These are phyloP conservation scores for Penicillium carneum DNA, from an alignment of 2,329 filamentous ascomycete species.

Conservation along the genomic window DNA sequence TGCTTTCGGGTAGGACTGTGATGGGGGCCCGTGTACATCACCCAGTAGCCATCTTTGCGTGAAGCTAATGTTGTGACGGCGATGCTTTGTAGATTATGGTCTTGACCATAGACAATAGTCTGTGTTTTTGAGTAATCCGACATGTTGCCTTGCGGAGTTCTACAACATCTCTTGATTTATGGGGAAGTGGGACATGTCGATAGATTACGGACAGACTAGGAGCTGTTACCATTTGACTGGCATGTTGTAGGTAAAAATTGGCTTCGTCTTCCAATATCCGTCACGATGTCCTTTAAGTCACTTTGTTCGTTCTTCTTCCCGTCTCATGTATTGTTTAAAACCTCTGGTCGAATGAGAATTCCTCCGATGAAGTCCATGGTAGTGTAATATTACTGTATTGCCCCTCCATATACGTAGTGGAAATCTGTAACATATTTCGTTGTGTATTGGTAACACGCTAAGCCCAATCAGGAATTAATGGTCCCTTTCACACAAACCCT, in stretches of 20 bases:
- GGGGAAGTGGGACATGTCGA: slow-evolving; percentile 20
- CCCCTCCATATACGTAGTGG: slow-evolving; percentile 19
- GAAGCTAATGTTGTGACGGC: slow-evolving; percentile 38
- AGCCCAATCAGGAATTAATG: slow-evolving; percentile 33
- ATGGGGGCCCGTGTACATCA: slow-evolving; percentile 45
- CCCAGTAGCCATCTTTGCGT: slow-evolving; percentile 45
- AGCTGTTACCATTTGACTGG: too few species aligned
- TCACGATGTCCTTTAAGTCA: not conserved
- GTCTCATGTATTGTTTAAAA: not conserved
- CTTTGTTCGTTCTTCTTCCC: not conserved
- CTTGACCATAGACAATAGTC: slow-evolving; percentile 39
- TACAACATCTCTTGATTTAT: slow-evolving; percentile 5
- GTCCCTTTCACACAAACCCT: slow-evolving; percentile 39
- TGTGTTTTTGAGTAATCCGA: slow-evolving; percentile 29
- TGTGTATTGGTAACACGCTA: slow-evolving; percentile 29
- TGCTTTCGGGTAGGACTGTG: not conserved
- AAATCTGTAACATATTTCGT: not conserved
- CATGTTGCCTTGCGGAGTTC: slow-evolving; percentile 35
- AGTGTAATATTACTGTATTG: slow-evolving; percentile 31
- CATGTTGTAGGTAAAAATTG: too few species aligned
- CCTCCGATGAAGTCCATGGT: not conserved
- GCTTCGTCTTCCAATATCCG: not conserved
- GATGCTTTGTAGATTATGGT: slow-evolving; percentile 46
- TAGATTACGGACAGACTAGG: slow-evolving; percentile 11
- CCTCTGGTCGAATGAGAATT: not conserved